These are phyloP conservation scores for Talinum fruticosum DNA, from an alignment of 148 eudicot genomes.

Conservation along the genomic window DNA sequence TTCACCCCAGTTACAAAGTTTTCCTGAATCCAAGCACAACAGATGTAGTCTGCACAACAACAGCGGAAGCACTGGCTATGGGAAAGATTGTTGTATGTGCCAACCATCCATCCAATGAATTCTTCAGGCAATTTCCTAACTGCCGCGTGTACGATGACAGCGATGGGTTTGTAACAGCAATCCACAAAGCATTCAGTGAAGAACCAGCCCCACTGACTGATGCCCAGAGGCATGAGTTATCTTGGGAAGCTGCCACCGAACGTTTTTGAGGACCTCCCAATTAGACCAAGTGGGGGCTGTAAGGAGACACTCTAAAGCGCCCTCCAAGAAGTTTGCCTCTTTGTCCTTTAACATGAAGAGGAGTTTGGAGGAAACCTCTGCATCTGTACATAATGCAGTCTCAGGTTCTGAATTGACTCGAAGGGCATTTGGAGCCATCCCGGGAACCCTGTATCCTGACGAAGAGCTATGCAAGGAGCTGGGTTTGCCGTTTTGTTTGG, in stretches of 20 bases:
- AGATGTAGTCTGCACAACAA: constrained; percentile 92
- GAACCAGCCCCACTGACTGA: constrained; percentile 69
- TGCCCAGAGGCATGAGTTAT: constrained; percentile 60
- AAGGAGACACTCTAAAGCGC: constrained; percentile 22
- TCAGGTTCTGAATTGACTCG: constrained; percentile 42
- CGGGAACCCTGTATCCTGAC: constrained; percentile 52
- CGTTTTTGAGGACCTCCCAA: constrained; percentile 60
- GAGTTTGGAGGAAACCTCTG: constrained; percentile 73
- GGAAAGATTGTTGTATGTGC: constrained; percentile 94
- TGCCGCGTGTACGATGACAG: constrained; percentile 63
- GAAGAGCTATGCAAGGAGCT: constrained; percentile 66
- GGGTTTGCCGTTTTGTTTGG: constrained; percentile 42
- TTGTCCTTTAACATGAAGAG: constrained; percentile 44
- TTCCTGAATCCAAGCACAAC: constrained; percentile 97
- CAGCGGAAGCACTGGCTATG: constrained; percentile 98
- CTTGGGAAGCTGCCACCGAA: constrained; percentile 94
- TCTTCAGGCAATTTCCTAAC: constrained; percentile 90
- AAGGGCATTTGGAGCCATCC: constrained; percentile 41
- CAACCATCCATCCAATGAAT: constrained; percentile 90
- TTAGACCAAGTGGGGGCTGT: constrained; percentile 31
- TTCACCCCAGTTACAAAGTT: constrained; percentile 73
- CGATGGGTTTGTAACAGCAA: constrained; percentile 60
- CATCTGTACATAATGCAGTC: constrained; percentile 58
- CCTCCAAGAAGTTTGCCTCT: constrained; percentile 53
- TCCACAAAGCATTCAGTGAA: constrained; percentile 52